Base-by-base conservation (phyloP, 2,329 filamentous ascomycete genomes). In the Sclerotinia glacialis region DNA sequence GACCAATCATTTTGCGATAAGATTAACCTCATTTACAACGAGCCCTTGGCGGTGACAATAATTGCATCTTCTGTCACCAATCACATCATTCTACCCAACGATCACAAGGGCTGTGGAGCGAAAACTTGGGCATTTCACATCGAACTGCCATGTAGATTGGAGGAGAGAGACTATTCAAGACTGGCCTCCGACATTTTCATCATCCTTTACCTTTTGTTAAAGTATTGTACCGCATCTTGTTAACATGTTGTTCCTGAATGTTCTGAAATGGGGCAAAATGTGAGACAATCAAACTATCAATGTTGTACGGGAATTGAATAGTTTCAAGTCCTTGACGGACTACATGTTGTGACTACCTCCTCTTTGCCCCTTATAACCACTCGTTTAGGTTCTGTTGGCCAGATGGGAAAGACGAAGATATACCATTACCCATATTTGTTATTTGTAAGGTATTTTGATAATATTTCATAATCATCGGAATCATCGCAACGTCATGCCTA, bases 1-100 rank as follows among this genome's bases (percentile, higher is more conserved):
- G 44, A 49, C 58, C 58, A 60, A 60, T 49, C n/a, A 49, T 60
- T 56, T 47, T 7, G n/a, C n/a, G 28, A 49, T n/a, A 40, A 26
- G 9, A 34, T 5, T n/a, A 42, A 37, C 21, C 28, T 60, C 28
- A 49, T 26, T 60, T 49, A 8, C 28, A 49, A 49, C 46, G 58
- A 40, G n/a, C 44, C 44, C 56, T 60, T 49, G 56, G 44, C 28
- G 21, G 14, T 23, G 28, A 6, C 11, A 37, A 16, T 37, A 16
- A 8, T 23, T 47, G 46, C 46, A n/a, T 47, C 18, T 34, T 54
- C 21, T 34, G 11, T 3, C 18, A 34, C 11, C 50, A 21, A 31
- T 46, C 44, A 28, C 6, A 31, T 52, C 49, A 11, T 37, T 37
- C 9, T n/a, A 21, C 12, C 23, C 21, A n/a, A 34, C 1, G 12